Conservation (phyloP, 2,329 filamentous ascomycete genomes). For the Cryphonectria naterciae region DNA sequence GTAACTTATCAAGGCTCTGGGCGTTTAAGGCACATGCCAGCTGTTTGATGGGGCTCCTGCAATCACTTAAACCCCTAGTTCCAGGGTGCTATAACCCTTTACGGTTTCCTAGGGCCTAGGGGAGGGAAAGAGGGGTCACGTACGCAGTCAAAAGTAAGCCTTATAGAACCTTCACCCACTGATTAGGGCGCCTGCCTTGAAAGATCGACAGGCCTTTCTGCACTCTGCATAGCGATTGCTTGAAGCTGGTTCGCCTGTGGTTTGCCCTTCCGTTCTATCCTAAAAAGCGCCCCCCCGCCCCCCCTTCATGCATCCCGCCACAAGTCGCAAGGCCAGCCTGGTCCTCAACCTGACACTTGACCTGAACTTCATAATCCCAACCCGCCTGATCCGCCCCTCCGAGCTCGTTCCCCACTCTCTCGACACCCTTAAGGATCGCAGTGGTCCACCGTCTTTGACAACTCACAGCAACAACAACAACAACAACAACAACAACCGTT, state of each 20-base stretch:
- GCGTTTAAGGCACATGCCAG: conserved; percentile 5
- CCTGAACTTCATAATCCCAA: background rate
- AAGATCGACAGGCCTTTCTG: background rate
- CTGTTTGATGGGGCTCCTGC: conserved; percentile 6
- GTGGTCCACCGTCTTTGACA: conserved; percentile 6
- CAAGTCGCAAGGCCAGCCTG: background rate
- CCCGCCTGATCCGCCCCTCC: conserved; percentile 1
- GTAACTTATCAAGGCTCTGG: background rate
- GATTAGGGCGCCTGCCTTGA: background rate
- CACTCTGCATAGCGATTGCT: background rate
- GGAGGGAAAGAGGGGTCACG: background rate
- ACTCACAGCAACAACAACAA: background rate
- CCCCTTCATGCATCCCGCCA: background rate
- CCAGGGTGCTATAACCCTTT: background rate
- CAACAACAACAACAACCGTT: background rate
- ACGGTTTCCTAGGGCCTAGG: background rate
- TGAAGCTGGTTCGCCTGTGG: background rate
- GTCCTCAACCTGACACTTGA: background rate
- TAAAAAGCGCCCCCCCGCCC: background rate
- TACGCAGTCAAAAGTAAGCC: background rate
- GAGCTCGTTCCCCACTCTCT: background rate
- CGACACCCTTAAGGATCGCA: background rate
- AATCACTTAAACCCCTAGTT: conserved; percentile 8
- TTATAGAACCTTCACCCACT: background rate
- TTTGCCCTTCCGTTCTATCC: background rate